Base-by-base conservation (phyloP, 192 early-diverging fungal genomes). In the Paraglomus brasilianum region DNA sequence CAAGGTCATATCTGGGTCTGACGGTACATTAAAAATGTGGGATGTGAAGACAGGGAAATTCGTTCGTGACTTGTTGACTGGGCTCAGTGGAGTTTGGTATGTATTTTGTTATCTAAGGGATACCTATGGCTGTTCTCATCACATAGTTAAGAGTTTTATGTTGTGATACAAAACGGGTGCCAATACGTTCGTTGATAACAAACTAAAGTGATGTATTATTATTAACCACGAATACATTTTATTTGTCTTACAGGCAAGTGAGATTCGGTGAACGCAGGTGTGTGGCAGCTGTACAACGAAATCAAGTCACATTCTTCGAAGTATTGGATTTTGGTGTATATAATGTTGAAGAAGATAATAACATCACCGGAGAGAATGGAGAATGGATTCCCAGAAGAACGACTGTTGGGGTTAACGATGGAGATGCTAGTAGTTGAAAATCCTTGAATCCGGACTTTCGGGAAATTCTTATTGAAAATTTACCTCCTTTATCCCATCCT, bases 11-110 rank as follows among this genome's bases (percentile, higher is more conserved):
- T 94, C 92, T 14, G 97, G 97, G 2, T 92, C 92, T 4, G 97
- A 96, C 65, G 91, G 90, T 6, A 93, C 92, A 0, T 82, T 99
- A 30, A 98, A 98, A 74, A 85, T 98, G 70, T 99, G 97, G 96
- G 95, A 99, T 72, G 83, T 96, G n/a, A 80, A 84, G 13, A 90
- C 92, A 17, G 96, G 96, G 8, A 77, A 85, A 36, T 89, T 91
- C 69, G 80, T 92, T 0, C 82, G 93, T 6, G 94, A 99, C 72
- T 77, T 98, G 24, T 77, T 98, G 17, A 82, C 84, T 0, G 86
- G 89, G 19, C 81, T 98, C 15, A 80, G 82, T 14, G 92, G 94
- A 13, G 95, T 99, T 1, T 99, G 97, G 97, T 69, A 56, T 44
- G 44, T 30, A 7, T 21, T 63, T 1, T 15, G 42, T 63, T 39